A percentile compares a stretch with the other conserved stretches of the same genome.
Conservation (phyloP, 306 rosid species). For the Fagus sylvatica region DNA sequence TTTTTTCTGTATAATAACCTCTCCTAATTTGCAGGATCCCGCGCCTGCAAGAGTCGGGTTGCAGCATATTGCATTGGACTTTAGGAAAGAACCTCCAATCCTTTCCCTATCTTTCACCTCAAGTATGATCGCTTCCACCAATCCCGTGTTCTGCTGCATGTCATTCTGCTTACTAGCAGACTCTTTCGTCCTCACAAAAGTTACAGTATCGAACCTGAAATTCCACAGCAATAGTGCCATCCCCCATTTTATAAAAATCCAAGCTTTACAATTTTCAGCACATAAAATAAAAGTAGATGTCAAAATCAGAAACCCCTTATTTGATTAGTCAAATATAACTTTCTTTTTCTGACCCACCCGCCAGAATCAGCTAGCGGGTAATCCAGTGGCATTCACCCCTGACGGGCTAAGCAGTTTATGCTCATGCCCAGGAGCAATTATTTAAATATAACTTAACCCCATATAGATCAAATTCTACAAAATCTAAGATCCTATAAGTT, state of each 20-base stretch:
- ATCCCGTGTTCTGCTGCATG: conserved; percentile 79
- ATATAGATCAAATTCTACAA: not conserved
- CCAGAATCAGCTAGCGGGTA: no score
- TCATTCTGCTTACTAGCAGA: conserved; percentile 41
- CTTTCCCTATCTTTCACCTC: conserved; percentile 72
- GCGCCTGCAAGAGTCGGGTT: conserved; percentile 36
- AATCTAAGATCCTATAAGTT: not conserved
- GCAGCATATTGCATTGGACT: conserved; percentile 70
- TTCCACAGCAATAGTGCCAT: conserved; percentile 28
- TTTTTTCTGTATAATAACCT: conserved; percentile 65
- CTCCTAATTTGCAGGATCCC: conserved; percentile 59
- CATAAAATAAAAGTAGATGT: not conserved
- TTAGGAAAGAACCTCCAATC: conserved; percentile 67
- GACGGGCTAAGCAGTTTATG: no score
- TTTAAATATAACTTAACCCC: no score
- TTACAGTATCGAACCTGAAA: conserved; percentile 66
- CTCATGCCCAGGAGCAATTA: no score
- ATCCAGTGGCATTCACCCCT: no score
- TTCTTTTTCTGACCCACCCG: no score
- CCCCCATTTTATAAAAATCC: conserved; percentile 12
- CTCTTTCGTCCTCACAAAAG: conserved; percentile 65
- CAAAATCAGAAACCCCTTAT: not conserved
- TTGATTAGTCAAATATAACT: not conserved
- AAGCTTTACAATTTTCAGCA: not conserved
- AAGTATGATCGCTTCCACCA: conserved; percentile 79